These are phyloP conservation scores for Kuraishia cidri DNA, from an alignment of 805 yeast genomes.

Conservation along the genomic window DNA sequence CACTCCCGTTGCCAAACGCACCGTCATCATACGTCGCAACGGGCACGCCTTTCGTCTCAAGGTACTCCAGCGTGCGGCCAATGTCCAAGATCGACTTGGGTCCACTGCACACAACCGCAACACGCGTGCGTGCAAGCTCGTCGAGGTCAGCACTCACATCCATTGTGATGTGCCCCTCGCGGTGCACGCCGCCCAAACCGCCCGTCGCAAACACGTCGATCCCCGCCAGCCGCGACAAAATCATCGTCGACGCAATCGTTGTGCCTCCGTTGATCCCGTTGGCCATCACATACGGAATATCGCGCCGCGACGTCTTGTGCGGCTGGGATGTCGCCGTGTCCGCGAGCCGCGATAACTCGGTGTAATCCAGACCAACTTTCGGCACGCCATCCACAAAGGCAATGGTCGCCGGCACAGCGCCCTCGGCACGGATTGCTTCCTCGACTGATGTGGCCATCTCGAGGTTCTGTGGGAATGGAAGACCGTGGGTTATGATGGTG, in stretches of 20 bases:
- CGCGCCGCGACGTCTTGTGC: constrained; percentile 71
- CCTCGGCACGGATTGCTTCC: constrained; percentile 41
- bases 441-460: constrained; percentile 70
- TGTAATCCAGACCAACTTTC: constrained; percentile 47
- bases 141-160: constrained; percentile 85
- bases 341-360: constrained; percentile 45
- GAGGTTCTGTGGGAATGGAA: constrained; percentile 72
- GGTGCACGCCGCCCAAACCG: constrained; percentile 88
- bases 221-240: constrained; percentile 65
- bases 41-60: constrained; percentile 87
- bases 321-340: constrained; percentile 15
- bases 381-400: constrained; percentile 72
- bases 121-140: constrained; percentile 75
- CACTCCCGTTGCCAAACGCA: constrained; percentile 25
- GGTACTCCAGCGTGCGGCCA: constrained; percentile 70
- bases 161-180: constrained; percentile 65
- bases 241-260: constrained; percentile 85
- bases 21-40: constrained; percentile 48
- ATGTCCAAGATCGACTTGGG: constrained; percentile 84
- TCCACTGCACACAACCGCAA: constrained; percentile 88
- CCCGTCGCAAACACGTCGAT: constrained; percentile 88
- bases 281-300: constrained; percentile 65
- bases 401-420: constrained; percentile 79
- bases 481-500: constrained; percentile 84
- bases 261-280: constrained; percentile 71